These are phyloP conservation scores for Paramecium pentaurelia DNA, from an alignment of 73 alveolate genomes.

Conservation along the genomic window DNA sequence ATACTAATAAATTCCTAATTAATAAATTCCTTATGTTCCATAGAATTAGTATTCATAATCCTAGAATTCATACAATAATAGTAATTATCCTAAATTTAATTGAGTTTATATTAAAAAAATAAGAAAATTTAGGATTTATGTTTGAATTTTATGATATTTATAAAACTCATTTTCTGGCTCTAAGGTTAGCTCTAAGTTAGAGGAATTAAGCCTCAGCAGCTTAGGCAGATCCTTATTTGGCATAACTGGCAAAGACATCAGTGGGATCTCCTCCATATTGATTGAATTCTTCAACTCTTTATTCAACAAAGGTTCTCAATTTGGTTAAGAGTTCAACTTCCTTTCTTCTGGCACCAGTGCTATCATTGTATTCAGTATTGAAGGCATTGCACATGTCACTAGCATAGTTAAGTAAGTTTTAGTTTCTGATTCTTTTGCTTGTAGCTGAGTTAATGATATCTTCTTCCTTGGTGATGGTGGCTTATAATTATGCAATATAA, in stretches of 20 bases:
- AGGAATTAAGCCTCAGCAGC: conserved; percentile 30
- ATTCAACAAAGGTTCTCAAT: conserved; percentile 48
- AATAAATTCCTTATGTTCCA: background rate
- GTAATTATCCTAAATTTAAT: background rate
- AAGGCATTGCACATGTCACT: conserved; percentile 63
- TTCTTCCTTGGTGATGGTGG: conserved; percentile 54
- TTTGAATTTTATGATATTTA: background rate
- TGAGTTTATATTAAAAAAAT: background rate
- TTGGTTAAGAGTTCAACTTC: conserved; percentile 37
- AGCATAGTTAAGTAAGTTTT: conserved; percentile 54
- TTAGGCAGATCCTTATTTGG: background rate
- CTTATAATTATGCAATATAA: conserved; percentile 43
- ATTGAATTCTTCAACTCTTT: conserved; percentile 48
- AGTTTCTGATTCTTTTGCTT: conserved; percentile 57
- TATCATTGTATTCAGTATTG: conserved; percentile 57
- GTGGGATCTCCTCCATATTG: conserved; percentile 48
- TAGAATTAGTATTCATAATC: background rate
- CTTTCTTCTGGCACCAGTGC: conserved; percentile 59
- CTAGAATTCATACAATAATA: background rate
- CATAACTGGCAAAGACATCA: conserved; percentile 40
- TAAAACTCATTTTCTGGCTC: conserved; percentile 35
- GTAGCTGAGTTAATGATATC: conserved; percentile 49
- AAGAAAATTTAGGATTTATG: background rate
- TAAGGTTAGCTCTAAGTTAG: conserved; percentile 42
- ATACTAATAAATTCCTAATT: background rate